Evolutionary conservation across 345 rosid species (phyloP), one percentile per base, ranked within the genome.

Genomic region (Orychophragmus violaceus): DNA sequence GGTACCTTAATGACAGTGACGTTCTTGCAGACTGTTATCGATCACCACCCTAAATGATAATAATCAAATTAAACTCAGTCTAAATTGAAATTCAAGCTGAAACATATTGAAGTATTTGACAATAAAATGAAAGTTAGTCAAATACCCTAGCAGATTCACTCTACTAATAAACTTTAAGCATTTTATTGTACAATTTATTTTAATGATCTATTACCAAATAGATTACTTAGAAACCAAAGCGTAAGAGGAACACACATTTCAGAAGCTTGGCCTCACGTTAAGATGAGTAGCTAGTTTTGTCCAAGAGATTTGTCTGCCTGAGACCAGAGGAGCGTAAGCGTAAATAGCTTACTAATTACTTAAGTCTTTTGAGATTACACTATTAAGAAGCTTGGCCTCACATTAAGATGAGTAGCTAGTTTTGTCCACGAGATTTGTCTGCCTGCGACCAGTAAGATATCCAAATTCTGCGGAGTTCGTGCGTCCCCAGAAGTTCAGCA

Each of bases 71-170:
- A 12, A 55, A n/a, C n/a, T n/a, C n/a, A n/a, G n/a, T 6, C 2
- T n/a, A n/a, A n/a, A n/a, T n/a, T n/a, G n/a, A n/a, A n/a, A n/a
- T n/a, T n/a, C n/a, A n/a, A n/a, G n/a, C n/a, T n/a, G n/a, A n/a
- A n/a, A n/a, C n/a, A n/a, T n/a, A 16, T 4, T 18, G 69, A 51
- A 54, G 9, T 54, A 23, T 3, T 55, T 8, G n/a, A 33, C 0
- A 54, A 4, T n/a, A 22, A 41, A 68, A 29, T 36, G 3, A 8
- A 32, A 44, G 51, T 54, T 66, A 42, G 3, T 45, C 29, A 28
- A 41, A 12, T 65, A 86, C 96, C 93, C 88, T 56, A 96, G 98
- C 10, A 95, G 98, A 77, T 92, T 92, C 80, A 92, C 83, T 81
- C 90, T 85, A 73, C 76, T 69, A 55, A 87, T 81, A 45, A 92